A percentile compares a stretch with the other conserved stretches of the same genome.
Evolutionary conservation across 2,329 filamentous ascomycete genomes (phyloP).

Genomic region (Myriangium duriaei): DNA sequence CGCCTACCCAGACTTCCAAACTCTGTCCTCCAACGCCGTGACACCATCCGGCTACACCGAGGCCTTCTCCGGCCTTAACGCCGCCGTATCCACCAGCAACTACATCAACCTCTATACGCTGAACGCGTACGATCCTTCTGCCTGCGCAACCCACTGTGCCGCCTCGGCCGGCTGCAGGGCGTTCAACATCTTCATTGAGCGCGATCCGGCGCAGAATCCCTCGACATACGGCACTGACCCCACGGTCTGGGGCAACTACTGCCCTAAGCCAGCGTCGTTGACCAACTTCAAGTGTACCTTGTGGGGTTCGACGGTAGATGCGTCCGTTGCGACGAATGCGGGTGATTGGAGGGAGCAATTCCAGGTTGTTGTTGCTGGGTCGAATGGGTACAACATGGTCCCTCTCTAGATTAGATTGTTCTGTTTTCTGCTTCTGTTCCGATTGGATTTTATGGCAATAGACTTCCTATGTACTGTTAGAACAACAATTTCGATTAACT

Average conservation of each 20-base stretch:
- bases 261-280: constrained; percentile 17
- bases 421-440: too few relatives aligned
- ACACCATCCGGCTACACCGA: constrained; percentile 16
- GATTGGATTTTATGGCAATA: too few relatives aligned
- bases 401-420: too few relatives aligned
- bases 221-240: constrained; percentile 12
- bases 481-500: too few relatives aligned
- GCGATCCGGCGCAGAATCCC: constrained; percentile 15
- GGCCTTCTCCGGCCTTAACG: constrained; percentile 15
- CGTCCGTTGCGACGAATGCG: constrained; percentile 10
- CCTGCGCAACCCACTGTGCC: constrained; percentile 15
- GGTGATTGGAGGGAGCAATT: constrained; percentile 13
- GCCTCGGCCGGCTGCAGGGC: constrained; percentile 12
- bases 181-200: constrained; percentile 17
- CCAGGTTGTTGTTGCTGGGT: constrained; percentile 11
- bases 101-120: constrained; percentile 17
- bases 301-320: constrained; percentile 18
- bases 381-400: constrained; percentile 15
- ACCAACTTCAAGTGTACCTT: constrained; percentile 23
- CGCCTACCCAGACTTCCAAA: constrained; percentile 16
- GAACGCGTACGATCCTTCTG: constrained; percentile 13
- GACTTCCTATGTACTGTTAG: too few relatives aligned
- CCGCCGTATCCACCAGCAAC: constrained; percentile 13
- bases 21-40: constrained; percentile 15
- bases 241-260: constrained; percentile 14